A percentile compares a stretch with the other conserved stretches of the same genome.
These are phyloP conservation scores for Cercophora samala DNA, from an alignment of 495 filamentous ascomycete species.

Conservation along the genomic window DNA sequence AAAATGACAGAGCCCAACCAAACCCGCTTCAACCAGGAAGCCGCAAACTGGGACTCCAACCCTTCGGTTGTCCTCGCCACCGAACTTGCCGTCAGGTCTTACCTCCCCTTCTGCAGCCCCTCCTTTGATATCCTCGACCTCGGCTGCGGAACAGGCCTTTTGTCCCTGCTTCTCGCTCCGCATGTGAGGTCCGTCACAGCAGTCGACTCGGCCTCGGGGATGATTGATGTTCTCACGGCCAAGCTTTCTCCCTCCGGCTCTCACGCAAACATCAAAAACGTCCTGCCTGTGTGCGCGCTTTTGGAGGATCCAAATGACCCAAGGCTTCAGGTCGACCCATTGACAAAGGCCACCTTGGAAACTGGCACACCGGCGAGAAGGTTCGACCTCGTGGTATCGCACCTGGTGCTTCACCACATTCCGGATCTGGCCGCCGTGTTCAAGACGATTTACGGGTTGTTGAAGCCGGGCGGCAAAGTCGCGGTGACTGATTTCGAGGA, in stretches of 20 bases:
- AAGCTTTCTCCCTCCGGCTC: constrained; percentile 34
- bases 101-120: constrained; percentile 26
- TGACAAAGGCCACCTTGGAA: constrained; percentile 6
- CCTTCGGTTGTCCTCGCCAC: constrained; percentile 36
- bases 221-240: constrained; percentile 47
- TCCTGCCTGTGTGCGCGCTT: constrained; percentile 20
- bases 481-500: constrained; percentile 58
- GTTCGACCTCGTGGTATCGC: constrained; percentile 50
- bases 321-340: constrained; percentile 25
- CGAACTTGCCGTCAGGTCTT: constrained; percentile 30
- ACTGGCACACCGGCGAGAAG: neutral
- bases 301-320: constrained; percentile 25
- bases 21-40: constrained; percentile 42
- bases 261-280: constrained; percentile 26
- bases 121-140: constrained; percentile 51
- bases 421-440: constrained; percentile 42
- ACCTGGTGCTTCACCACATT: constrained; percentile 56
- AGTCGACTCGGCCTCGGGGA: constrained; percentile 51
- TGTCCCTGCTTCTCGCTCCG: constrained; percentile 48
- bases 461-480: constrained; percentile 43
- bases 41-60: constrained; percentile 40
- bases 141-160: constrained; percentile 55
- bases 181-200: constrained; percentile 42
- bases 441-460: constrained; percentile 38
- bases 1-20: neutral